Base-by-base conservation (phyloP, 176 grass and related monocot genomes). In the Oryza nivara region DNA sequence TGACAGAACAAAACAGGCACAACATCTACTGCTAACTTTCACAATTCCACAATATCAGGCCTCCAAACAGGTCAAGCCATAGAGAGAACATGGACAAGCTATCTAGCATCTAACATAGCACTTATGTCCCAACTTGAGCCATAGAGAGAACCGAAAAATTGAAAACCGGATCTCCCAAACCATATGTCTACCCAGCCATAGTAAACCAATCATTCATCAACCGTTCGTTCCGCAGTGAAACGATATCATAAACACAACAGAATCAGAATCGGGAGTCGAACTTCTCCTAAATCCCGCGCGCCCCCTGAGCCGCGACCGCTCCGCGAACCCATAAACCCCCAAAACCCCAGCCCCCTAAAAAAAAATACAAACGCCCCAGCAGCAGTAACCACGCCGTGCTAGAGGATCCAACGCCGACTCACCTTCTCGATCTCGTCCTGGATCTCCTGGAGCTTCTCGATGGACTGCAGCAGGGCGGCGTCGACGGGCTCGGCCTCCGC, bases 381-480 rank as follows among this genome's bases (percentile, higher is more conserved):
- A 26, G 26, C 9, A 28, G 49, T 38, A 17, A 49, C 71, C 64
- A 58, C 61, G 3, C 46, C 22, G 61, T 10, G 64, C 12, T 5
- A 60, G 25, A 56, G 5, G 52, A 68, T 36, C 13, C 43, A 75
- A 44, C 32, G 64, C 9, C 16, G 12, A 19, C 72, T 86, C 83
- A 89, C 92, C 89, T 84, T 87, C 75, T 94, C 89, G 47, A 94
- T 58, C 87, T 94, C 83, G 47, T 91, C 92, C 83, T 91, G 92
- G 68, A 91, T 70, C 80, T 91, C 83, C 65, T 94, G 86, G 23
- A 94, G 89, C 86, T 91, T 89, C 83, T 82, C 89, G 25, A 91
- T 89, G 28, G 92, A 87, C 14, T 52, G 17, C 1, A 91, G 26
- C 23, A 94, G 70, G 5, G 77, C 83, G 83, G 60, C 56, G 78